Evolutionary conservation across 257 asterid species (phyloP).

Genomic region (Asclepias syriaca): DNA sequence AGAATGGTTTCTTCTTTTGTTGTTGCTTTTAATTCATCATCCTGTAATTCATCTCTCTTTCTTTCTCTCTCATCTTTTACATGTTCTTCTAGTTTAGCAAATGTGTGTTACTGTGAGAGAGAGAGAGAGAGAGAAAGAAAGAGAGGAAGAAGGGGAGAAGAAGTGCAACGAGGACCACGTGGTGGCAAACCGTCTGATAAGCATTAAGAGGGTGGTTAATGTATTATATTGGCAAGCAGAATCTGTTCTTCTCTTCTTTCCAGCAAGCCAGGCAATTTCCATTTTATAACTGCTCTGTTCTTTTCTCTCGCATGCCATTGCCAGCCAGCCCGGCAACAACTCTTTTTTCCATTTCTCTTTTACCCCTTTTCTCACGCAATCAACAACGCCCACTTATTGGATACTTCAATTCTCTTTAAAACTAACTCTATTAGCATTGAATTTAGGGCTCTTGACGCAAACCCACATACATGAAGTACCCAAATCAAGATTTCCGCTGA

Average conservation of each 20-base stretch:
- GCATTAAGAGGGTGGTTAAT: slow-evolving; percentile 11
- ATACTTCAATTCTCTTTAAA: slow-evolving; percentile 29
- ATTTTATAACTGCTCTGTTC: slow-evolving; percentile 19
- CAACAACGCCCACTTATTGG: slow-evolving; percentile 18
- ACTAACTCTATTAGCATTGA: slow-evolving; percentile 23
- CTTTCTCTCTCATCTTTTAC: background rate
- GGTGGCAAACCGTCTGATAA: slow-evolving; percentile 28
- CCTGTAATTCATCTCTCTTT: background rate
- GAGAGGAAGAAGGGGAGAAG: slow-evolving; percentile 6
- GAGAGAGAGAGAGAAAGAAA: background rate
- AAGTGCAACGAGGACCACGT: slow-evolving; percentile 25
- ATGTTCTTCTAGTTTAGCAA: background rate
- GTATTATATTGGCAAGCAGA: slow-evolving; percentile 5
- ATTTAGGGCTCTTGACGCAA: slow-evolving; percentile 27
- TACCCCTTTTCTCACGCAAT: slow-evolving; percentile 9
- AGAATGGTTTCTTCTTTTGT: slow-evolving; percentile 33
- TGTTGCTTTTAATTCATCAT: slow-evolving; percentile 12
- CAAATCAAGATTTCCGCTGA: slow-evolving; percentile 17
- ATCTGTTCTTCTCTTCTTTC: slow-evolving; percentile 31
- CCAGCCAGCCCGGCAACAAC: slow-evolving; percentile 16
- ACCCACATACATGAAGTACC: slow-evolving; percentile 29
- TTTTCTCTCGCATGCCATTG: slow-evolving; percentile 25
- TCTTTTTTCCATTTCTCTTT: background rate
- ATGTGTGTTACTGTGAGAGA: slow-evolving; percentile 13
- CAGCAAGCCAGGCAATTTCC: slow-evolving; percentile 56